phyloP scores from a whole-genome alignment of 1,139 yeast species.

The Zygosaccharomyces pseudobailii region DNA sequence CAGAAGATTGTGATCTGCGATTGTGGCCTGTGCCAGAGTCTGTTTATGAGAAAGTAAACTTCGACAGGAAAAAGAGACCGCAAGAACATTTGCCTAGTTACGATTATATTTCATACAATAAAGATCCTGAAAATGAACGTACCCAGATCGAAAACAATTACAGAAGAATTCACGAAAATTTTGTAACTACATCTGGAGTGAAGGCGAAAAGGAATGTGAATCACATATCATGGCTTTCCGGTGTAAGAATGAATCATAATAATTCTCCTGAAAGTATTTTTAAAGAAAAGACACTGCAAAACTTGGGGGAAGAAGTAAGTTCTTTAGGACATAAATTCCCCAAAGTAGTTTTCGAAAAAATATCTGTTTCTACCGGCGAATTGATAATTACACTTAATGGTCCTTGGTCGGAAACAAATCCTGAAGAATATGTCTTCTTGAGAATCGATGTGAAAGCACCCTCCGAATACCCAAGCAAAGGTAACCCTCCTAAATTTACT shows the following conservation, averaged over 20 bases:
- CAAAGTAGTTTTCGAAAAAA: conserved; percentile 76
- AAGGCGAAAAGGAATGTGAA: conserved; percentile 41
- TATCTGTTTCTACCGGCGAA: conserved; percentile 81
- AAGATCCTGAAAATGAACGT: conserved; percentile 41
- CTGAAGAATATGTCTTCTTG: conserved; percentile 60
- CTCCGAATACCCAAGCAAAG: conserved; percentile 57
- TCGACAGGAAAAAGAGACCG: conserved; percentile 41
- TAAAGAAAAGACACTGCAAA: conserved; percentile 50
- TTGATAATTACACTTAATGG: conserved; percentile 73
- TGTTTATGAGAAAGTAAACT: conserved; percentile 55
- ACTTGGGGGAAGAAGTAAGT: conserved; percentile 87
- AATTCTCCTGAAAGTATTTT: conserved; percentile 38
- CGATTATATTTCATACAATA: conserved; percentile 46
- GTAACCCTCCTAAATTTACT: conserved; percentile 50
- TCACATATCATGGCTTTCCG: conserved; percentile 90
- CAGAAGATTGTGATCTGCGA: conserved; percentile 77
- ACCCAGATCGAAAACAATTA: conserved; percentile 16
- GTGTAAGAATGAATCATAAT: conserved; percentile 54
- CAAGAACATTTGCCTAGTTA: conserved; percentile 41
- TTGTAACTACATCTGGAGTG: conserved; percentile 38
- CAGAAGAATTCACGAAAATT: conserved; percentile 34
- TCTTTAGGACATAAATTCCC: conserved; percentile 89
- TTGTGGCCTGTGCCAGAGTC: conserved; percentile 72
- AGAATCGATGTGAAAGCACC: conserved; percentile 70
- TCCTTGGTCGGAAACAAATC: conserved; percentile 48